These are phyloP conservation scores for Chloranthus sessilifolius DNA, from an alignment of 164 flowering plant species.

Conservation along the genomic window DNA sequence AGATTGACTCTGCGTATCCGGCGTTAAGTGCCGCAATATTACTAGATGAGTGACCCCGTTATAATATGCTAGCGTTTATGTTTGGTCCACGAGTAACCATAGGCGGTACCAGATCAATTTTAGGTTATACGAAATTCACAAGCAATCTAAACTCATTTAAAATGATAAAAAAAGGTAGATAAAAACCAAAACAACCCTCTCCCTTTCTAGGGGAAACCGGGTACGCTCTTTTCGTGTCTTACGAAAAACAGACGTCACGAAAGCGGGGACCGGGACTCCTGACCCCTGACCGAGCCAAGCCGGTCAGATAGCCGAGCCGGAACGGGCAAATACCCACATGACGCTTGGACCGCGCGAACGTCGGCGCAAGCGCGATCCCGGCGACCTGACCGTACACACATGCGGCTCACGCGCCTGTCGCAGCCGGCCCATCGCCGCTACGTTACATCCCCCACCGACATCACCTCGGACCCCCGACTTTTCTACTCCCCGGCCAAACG, in stretches of 20 bases:
- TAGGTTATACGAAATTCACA: too few species aligned
- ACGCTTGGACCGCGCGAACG: conserved; percentile 19
- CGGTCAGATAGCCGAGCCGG: conserved; percentile 11
- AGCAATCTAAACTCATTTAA: too few species aligned
- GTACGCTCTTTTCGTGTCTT: too few species aligned
- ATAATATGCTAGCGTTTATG: too few species aligned
- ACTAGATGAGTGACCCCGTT: too few species aligned
- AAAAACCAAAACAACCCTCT: neutral
- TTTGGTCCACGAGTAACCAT: too few species aligned
- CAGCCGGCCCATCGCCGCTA: conserved; percentile 28
- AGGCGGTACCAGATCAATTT: too few species aligned
- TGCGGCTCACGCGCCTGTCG: conserved; percentile 30
- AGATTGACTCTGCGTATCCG: too few species aligned
- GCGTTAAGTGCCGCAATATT: too few species aligned
- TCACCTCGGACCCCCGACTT: neutral
- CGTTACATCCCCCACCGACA: conserved; percentile 8
- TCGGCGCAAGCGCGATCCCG: conserved; percentile 31
- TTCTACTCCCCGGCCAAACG: neutral
- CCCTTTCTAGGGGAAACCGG: neutral
- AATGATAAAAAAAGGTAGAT: too few species aligned
- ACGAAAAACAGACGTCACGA: neutral
- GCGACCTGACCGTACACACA: conserved; percentile 30
- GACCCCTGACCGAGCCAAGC: conserved; percentile 33
- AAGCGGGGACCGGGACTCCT: neutral
- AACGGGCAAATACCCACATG: too few species aligned